A percentile compares a stretch with the other conserved stretches of the same genome.
phyloP scores from a whole-genome alignment of 345 rosid species.

The Syzygium oleosum region DNA sequence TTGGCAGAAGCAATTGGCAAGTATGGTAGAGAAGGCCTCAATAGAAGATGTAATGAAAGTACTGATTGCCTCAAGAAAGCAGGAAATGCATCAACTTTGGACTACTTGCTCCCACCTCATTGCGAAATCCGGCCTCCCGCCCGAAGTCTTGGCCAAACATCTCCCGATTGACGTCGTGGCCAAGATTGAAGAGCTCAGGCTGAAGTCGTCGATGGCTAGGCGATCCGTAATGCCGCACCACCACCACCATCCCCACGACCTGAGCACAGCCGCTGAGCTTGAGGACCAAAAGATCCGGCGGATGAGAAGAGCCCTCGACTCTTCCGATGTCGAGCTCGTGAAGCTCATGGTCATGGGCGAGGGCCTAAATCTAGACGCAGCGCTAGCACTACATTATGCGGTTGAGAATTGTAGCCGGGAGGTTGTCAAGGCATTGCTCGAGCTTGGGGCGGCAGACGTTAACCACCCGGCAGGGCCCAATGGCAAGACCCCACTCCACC shows the following conservation, averaged over 20 bases:
- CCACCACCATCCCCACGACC: conserved; percentile 23
- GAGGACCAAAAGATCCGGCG: conserved; percentile 92
- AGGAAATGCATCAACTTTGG: conserved; percentile 98
- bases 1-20: conserved; percentile 81
- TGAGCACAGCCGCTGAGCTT: conserved; percentile 48
- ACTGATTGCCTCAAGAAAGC: conserved; percentile 88
- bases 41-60: conserved; percentile 99
- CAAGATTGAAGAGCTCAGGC: conserved; percentile 43
- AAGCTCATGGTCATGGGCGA: conserved; percentile 60
- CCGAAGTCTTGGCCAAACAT: conserved; percentile 38
- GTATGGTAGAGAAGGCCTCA: conserved; percentile 94
- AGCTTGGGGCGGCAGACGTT: conserved; percentile 44
- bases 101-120: conserved; percentile 94
- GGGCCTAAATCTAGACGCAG: conserved; percentile 42
- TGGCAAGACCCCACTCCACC: conserved; percentile 42
- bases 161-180: conserved; percentile 42
- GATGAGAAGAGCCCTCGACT: conserved; percentile 90
- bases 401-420: conserved; percentile 48
- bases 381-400: conserved; percentile 39
- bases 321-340: conserved; percentile 81
- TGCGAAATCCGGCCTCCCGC: conserved; percentile 65
- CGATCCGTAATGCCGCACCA: conserved; percentile 9
- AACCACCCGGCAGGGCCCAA: conserved; percentile 36
- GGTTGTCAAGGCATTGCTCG: conserved; percentile 48
- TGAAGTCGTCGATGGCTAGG: conserved; percentile 25